Evolutionary conservation across 176 grass and related monocot genomes (phyloP).

Genomic region (Oryza glumipatula): DNA sequence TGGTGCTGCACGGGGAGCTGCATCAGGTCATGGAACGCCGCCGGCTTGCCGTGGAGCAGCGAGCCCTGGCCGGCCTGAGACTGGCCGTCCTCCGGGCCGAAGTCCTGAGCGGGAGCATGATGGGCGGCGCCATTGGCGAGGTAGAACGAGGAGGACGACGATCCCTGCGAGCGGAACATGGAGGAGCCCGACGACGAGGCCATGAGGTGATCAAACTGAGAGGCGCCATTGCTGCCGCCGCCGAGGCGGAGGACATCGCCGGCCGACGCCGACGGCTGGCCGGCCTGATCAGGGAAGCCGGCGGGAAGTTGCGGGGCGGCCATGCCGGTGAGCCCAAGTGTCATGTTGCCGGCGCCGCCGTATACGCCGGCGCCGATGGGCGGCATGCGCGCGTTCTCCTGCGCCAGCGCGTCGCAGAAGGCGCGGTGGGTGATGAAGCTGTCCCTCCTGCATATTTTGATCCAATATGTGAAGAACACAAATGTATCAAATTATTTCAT

Average conservation of each 20-base stretch:
- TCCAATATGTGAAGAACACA: neutral
- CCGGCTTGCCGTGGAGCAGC: constrained; percentile 71
- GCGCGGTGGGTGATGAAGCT: constrained; percentile 99
- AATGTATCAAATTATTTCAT: neutral
- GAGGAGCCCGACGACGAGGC: constrained; percentile 44
- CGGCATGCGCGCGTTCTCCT: constrained; percentile 73
- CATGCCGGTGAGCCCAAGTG: constrained; percentile 51
- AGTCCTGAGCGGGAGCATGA: constrained; percentile 42
- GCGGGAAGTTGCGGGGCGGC: constrained; percentile 37
- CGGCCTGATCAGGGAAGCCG: constrained; percentile 52
- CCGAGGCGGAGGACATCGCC: constrained; percentile 61
- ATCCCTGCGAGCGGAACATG: constrained; percentile 41
- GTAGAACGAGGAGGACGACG: constrained; percentile 51
- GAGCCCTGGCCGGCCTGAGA: constrained; percentile 41
- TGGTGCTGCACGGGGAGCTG: constrained; percentile 69
- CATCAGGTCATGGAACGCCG: constrained; percentile 77
- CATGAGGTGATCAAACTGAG: constrained; percentile 60
- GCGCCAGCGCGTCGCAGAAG: constrained; percentile 95
- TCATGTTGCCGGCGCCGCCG: constrained; percentile 54
- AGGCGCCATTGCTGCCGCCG: constrained; percentile 13
- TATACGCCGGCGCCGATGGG: constrained; percentile 59
- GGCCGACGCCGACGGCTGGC: constrained; percentile 43
- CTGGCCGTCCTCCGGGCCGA: constrained; percentile 50
- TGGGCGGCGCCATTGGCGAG: constrained; percentile 38
- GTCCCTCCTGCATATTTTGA: constrained; percentile 70